Evolutionary conservation across 106 monocot species (phyloP).

Genomic region (Phalaenopsis aphrodite): DNA sequence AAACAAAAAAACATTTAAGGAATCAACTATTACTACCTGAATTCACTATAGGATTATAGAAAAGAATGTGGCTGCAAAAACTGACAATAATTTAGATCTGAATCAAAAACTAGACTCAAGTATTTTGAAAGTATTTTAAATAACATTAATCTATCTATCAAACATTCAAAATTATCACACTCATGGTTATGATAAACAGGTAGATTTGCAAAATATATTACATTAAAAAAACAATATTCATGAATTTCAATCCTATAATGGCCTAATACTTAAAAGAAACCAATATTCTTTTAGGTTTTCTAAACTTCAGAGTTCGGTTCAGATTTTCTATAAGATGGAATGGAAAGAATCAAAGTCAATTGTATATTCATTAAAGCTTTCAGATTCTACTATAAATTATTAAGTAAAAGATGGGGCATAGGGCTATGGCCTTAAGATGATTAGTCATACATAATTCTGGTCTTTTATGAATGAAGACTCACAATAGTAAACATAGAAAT

Average conservation of each 20-base stretch:
- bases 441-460: neutral
- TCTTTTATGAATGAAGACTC: neutral
- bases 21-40: neutral
- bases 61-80: neutral
- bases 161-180: neutral
- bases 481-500: neutral
- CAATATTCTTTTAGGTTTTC: neutral
- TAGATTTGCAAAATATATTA: neutral
- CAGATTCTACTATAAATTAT: neutral
- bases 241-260: neutral
- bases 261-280: neutral
- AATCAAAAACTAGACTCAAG: neutral
- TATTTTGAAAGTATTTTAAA: neutral
- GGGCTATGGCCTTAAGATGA: neutral
- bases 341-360: neutral
- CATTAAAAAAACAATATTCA: neutral
- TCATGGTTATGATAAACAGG: neutral
- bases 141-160: neutral
- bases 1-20: neutral
- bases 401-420: neutral
- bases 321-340: neutral
- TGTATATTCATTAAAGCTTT: neutral
- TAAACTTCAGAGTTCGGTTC: neutral
- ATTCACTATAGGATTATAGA: neutral
- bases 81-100: neutral